Conservation (phyloP, 768 basidiomycete genomes). For the Boletus subcaerulescens region DNA sequence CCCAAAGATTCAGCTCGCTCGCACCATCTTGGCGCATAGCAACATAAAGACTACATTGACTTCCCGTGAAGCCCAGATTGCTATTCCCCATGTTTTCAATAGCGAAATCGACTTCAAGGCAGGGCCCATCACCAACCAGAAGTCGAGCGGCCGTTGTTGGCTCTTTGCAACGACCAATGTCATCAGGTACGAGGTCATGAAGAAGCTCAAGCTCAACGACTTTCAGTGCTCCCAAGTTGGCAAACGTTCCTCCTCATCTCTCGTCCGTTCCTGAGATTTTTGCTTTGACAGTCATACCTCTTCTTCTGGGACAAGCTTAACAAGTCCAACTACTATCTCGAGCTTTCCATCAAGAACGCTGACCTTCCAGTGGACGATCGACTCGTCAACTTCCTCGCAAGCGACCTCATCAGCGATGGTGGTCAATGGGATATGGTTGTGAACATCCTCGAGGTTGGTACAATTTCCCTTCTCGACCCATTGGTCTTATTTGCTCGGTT, state of each 20-base stretch:
- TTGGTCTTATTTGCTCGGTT: constrained; percentile 29
- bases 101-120: constrained; percentile 77
- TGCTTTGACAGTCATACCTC: constrained; percentile 62
- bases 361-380: constrained; percentile 81
- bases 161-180: constrained; percentile 91
- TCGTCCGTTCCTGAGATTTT: constrained; percentile 1
- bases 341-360: constrained; percentile 78
- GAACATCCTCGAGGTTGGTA: constrained; percentile 56
- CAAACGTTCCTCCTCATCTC: not conserved
- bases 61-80: constrained; percentile 58
- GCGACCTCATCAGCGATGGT: constrained; percentile 82
- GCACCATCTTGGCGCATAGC: constrained; percentile 69
- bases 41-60: constrained; percentile 61
- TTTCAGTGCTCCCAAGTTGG: constrained; percentile 88
- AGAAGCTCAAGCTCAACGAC: constrained; percentile 78
- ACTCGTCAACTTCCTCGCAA: constrained; percentile 71
- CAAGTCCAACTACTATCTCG: constrained; percentile 87
- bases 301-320: constrained; percentile 98
- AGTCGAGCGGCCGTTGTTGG: constrained; percentile 91
- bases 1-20: constrained; percentile 68
- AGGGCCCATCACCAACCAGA: constrained; percentile 82
- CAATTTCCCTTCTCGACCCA: not conserved
- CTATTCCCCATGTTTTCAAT: constrained; percentile 81
- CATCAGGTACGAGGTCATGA: constrained; percentile 79
- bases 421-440: constrained; percentile 95